Percentiles rank a stretch among this genome's conserved stretches.
Evolutionary conservation across 2,329 filamentous ascomycete species (phyloP).

Genomic region (Cytospora mali): DNA sequence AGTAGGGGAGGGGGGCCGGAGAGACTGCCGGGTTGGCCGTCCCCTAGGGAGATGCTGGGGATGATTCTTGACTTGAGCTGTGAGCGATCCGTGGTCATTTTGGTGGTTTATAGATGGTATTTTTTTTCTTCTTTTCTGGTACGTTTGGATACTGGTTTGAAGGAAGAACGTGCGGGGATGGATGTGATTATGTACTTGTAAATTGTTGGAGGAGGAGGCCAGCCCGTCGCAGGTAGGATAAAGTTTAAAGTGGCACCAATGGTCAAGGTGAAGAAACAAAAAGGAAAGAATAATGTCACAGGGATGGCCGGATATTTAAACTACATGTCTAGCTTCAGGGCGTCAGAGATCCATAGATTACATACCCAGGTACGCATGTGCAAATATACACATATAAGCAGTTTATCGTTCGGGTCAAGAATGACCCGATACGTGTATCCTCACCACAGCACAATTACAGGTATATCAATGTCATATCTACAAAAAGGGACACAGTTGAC

Average conservation of each 20-base stretch:
- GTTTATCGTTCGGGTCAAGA: no score
- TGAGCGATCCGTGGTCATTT: conserved; percentile 27
- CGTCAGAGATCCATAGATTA: neutral
- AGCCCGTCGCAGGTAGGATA: neutral
- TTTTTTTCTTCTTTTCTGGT: no score
- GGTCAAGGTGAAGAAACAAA: neutral
- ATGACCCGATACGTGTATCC: no score
- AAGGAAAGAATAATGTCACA: no score
- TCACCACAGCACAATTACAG: no score
- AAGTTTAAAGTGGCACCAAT: neutral
- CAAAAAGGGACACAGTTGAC: no score
- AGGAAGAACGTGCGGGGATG: neutral
- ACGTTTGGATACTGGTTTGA: neutral
- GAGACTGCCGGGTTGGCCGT: conserved; percentile 18
- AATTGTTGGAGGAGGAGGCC: neutral
- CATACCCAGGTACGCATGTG: no score
- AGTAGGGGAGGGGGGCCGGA: conserved; percentile 21
- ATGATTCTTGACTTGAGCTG: conserved; percentile 25
- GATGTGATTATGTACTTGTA: no score
- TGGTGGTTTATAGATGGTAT: neutral
- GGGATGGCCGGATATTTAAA: neutral
- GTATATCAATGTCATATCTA: no score
- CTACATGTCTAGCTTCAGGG: neutral
- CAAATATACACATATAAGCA: neutral
- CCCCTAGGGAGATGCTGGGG: conserved; percentile 21